A percentile compares a stretch with the other conserved stretches of the same genome.
phyloP scores from a whole-genome alignment of 2,329 filamentous ascomycete species.

The Lasiodiplodia theobromae region DNA sequence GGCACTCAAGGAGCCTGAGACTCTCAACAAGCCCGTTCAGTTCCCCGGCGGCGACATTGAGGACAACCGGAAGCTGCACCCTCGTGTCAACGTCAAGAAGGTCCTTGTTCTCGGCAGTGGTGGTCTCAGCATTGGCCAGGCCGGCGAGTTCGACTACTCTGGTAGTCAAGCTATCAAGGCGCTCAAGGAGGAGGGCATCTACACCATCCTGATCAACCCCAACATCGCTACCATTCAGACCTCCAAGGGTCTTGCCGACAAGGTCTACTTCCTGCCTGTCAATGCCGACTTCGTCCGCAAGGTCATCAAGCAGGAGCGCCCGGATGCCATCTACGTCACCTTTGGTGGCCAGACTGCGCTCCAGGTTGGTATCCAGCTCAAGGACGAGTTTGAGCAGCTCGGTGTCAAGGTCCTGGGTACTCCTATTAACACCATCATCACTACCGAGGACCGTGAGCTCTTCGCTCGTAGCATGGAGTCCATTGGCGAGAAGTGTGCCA shows the following conservation, averaged over 20 bases:
- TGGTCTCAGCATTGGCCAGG: constrained; percentile 95
- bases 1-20: constrained; percentile 70
- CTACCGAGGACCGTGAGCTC: constrained; percentile 95
- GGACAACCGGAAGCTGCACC: constrained; percentile 79
- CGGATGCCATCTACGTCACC: constrained; percentile 96
- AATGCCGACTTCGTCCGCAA: constrained; percentile 97
- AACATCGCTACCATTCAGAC: constrained; percentile 99
- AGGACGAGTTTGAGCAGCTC: constrained; percentile 92
- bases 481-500: constrained; percentile 96
- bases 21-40: constrained; percentile 75
- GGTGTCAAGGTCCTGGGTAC: constrained; percentile 96
- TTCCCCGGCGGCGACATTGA: constrained; percentile 86
- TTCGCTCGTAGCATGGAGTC: constrained; percentile 99
- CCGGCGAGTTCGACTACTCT: constrained; percentile 98
- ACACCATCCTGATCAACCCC: constrained; percentile 97
- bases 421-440: constrained; percentile 97
- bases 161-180: constrained; percentile 99
- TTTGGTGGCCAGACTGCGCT: constrained; percentile 98
- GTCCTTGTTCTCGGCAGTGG: constrained; percentile 93
- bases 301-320: constrained; percentile 92
- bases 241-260: constrained; percentile 95
- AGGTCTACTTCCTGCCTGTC: constrained; percentile 98
- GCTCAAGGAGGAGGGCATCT: constrained; percentile 95
- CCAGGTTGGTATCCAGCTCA: constrained; percentile 95
- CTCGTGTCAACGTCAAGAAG: constrained; percentile 87